Conservation (phyloP, 768 basidiomycete species). For the Imleria badia region DNA sequence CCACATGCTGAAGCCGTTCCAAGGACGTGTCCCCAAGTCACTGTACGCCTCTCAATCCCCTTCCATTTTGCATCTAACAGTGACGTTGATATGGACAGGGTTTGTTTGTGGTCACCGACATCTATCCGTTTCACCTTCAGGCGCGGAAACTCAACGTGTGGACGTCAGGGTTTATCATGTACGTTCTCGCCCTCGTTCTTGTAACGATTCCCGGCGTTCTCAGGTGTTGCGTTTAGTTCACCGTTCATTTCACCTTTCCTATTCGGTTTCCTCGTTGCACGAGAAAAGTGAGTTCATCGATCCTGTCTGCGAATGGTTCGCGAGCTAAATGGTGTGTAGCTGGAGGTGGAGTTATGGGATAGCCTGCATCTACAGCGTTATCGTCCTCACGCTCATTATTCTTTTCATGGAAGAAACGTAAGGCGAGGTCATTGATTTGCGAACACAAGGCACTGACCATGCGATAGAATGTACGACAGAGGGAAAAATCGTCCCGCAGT, state of each 20-base stretch:
- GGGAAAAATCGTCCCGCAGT: slow-evolving; percentile 33
- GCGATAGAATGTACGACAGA: slow-evolving; percentile 48
- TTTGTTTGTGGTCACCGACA: slow-evolving; percentile 46
- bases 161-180: slow-evolving; percentile 51
- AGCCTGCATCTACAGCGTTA: slow-evolving; percentile 44
- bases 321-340: slow-evolving; percentile 19
- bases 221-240: slow-evolving; percentile 30
- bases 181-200: slow-evolving; percentile 44
- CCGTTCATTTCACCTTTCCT: slow-evolving; percentile 31
- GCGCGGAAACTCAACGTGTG: slow-evolving; percentile 51
- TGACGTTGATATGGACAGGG: slow-evolving; percentile 28
- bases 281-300: slow-evolving; percentile 21
- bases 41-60: slow-evolving; percentile 27
- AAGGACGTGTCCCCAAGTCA: slow-evolving; percentile 53
- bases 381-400: slow-evolving; percentile 47
- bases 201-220: slow-evolving; percentile 21
- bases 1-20: neutral
- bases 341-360: slow-evolving; percentile 57
- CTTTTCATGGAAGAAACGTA: slow-evolving; percentile 54
- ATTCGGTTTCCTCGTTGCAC: slow-evolving; percentile 30
- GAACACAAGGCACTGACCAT: neutral
- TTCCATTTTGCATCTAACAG: neutral
- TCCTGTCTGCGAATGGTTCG: too few relatives aligned
- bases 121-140: slow-evolving; percentile 55
- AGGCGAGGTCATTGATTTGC: slow-evolving; percentile 3